These are phyloP conservation scores for Ganoderma multipileum DNA, from an alignment of 1,284 basidiomycete genomes.

Conservation along the genomic window DNA sequence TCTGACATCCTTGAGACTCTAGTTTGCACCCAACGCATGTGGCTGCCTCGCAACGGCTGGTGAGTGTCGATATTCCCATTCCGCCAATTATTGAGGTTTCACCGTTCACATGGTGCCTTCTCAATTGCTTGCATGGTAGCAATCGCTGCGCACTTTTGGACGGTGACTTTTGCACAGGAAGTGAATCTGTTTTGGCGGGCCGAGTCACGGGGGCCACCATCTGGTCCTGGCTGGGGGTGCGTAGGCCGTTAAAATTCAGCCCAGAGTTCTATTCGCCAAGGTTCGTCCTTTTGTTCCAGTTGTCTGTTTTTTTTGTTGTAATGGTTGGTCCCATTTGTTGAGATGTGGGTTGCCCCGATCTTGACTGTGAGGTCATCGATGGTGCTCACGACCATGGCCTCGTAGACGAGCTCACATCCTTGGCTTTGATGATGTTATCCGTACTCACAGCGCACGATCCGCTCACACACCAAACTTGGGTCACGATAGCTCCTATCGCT, in stretches of 20 bases:
- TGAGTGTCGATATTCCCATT: neutral
- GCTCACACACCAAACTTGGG: neutral
- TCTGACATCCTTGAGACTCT: neutral
- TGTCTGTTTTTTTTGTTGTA: neutral
- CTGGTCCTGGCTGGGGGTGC: neutral
- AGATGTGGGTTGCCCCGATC: neutral
- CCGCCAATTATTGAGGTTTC: neutral
- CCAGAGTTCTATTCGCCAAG: neutral
- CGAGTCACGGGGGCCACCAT: neutral
- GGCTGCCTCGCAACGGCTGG: neutral
- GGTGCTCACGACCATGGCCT: neutral
- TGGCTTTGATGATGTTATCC: neutral
- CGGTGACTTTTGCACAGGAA: neutral
- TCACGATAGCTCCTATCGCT: neutral
- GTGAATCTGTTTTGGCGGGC: neutral
- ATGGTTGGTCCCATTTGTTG: neutral
- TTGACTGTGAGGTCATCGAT: neutral
- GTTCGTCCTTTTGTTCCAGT: neutral
- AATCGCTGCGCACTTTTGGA: neutral
- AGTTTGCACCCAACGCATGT: neutral
- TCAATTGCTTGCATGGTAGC: neutral
- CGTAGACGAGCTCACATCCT: neutral
- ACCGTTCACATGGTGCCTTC: neutral
- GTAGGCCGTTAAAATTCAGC: neutral
- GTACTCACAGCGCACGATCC: neutral